Evolutionary conservation across 164 flowering plant genomes (phyloP), one percentile per base, ranked within the genome.

Genomic region (Aristolochia californica): DNA sequence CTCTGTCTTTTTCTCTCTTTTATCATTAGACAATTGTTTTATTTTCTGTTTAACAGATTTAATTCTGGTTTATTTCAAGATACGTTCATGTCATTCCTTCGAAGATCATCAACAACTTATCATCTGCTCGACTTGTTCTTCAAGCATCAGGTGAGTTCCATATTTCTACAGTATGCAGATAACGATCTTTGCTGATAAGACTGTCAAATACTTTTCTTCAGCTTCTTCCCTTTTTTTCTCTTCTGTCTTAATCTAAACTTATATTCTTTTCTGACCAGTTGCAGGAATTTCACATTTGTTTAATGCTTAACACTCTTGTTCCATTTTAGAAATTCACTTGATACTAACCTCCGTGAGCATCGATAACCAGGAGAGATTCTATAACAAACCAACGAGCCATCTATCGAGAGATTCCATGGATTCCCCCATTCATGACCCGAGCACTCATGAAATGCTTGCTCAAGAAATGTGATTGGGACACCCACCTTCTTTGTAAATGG

Each of bases 401-500:
- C 48, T 70, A 69, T 81, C 95, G 1, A 83, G 83, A 74, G 70
- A 68, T 40, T 43, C 71, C 21, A 66, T 83, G 38, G 72, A 72
- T 21, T 58, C 77, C 9, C 59, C 67, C 16, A 57, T 67, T 79
- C 49, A 70, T 72, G 13, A 48, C 72, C 4, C 67, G 71, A 44
- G 72, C 63, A 30, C 53, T 82, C 47, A 95, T 96, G 21, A 70
- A 74, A 80, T 78, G 87, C 87, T 50, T 75, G 96, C 48, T 78
- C 80, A 25, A 77, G 85, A 69, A 91, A 89, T 48, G 97, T 91
- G 23, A 66, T 16, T 28, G 96, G 81, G 56, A 87, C 97, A 2
- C 97, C 97, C 1, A 68, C 38, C 52, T 91, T 83, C 83, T 78
- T 74, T 45, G 74, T 87, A 0, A 91, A 91, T 60, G 97, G 97